phyloP scores from a whole-genome alignment of 495 filamentous ascomycete genomes.

The Polyplosphaeria fusca region DNA sequence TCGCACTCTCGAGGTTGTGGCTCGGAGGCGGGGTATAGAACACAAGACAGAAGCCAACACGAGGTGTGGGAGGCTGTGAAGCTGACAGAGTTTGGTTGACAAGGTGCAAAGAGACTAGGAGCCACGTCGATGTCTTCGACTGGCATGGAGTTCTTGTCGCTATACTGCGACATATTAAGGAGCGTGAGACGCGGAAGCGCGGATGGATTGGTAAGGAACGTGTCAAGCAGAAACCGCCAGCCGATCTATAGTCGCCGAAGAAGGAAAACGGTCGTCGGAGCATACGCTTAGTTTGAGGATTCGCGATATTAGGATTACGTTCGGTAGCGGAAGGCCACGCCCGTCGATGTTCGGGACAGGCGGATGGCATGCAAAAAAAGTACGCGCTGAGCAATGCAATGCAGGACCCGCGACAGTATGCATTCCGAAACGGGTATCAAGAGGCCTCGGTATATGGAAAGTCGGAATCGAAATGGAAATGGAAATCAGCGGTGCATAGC shows the following conservation, averaged over 20 bases:
- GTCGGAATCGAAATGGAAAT: slow-evolving; percentile 16
- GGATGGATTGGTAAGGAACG: background rate
- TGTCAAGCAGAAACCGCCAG: slow-evolving; percentile 22
- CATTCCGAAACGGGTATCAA: slow-evolving; percentile 29
- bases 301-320: slow-evolving; percentile 26
- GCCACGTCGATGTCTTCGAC: too few species aligned
- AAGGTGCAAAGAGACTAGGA: too few species aligned
- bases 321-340: background rate
- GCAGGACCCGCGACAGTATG: slow-evolving; percentile 11
- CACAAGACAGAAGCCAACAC: slow-evolving; percentile 16
- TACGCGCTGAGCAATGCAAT: slow-evolving; percentile 28
- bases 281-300: slow-evolving; percentile 1
- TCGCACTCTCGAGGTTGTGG: background rate
- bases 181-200: slow-evolving; percentile 11
- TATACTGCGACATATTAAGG: too few species aligned
- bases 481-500: slow-evolving; percentile 28
- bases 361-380: slow-evolving; percentile 16
- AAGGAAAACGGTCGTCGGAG: slow-evolving; percentile 23
- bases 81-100: too few species aligned
- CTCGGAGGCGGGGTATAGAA: slow-evolving; percentile 18
- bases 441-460: slow-evolving; percentile 16
- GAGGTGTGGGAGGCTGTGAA: slow-evolving; percentile 2
- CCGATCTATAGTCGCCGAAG: slow-evolving; percentile 12
- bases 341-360: background rate
- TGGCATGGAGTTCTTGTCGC: too few species aligned